Conservation (phyloP, 2,329 filamentous ascomycete species). For the Stylonectria norvegica region DNA sequence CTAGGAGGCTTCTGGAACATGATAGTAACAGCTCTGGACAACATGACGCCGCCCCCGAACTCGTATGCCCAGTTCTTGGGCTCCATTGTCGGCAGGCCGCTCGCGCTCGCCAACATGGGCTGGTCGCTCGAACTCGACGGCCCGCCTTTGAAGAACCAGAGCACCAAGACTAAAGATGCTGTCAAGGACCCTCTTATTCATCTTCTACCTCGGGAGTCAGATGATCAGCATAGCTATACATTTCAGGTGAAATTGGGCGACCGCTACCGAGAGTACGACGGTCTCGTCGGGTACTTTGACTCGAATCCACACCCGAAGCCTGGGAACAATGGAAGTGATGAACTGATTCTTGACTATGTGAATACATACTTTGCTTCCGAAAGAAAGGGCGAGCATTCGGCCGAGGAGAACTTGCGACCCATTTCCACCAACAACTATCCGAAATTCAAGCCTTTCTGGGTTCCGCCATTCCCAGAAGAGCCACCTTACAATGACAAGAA, state of each 20-base stretch:
- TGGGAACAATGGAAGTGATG: not conserved
- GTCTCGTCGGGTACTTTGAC: slow-evolving; percentile 39
- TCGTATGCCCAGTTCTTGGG: slow-evolving; percentile 36
- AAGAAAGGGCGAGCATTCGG: not conserved
- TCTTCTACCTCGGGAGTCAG: not conserved
- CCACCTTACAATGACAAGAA: no score
- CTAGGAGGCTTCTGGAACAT: slow-evolving; percentile 34
- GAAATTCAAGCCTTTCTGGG: slow-evolving; percentile 24
- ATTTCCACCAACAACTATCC: slow-evolving; percentile 21
- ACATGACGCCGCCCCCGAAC: slow-evolving; percentile 27
- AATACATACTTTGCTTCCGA: slow-evolving; percentile 26
- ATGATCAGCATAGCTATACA: slow-evolving; percentile 22
- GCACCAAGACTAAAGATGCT: not conserved
- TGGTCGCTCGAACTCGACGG: slow-evolving; percentile 36
- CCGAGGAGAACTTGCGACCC: not conserved
- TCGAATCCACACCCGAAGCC: not conserved
- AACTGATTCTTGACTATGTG: slow-evolving; percentile 23
- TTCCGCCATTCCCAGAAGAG: slow-evolving; percentile 9
- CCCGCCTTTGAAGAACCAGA: not conserved
- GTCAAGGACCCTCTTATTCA: not conserved
- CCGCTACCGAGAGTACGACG: slow-evolving; percentile 31
- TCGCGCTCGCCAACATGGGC: slow-evolving; percentile 40
- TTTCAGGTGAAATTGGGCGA: slow-evolving; percentile 39
- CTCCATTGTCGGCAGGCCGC: slow-evolving; percentile 38
- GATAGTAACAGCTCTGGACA: slow-evolving; percentile 30